These are phyloP conservation scores for Hypoxylon lienhwacheense DNA, from an alignment of 495 filamentous ascomycete genomes.

Conservation along the genomic window DNA sequence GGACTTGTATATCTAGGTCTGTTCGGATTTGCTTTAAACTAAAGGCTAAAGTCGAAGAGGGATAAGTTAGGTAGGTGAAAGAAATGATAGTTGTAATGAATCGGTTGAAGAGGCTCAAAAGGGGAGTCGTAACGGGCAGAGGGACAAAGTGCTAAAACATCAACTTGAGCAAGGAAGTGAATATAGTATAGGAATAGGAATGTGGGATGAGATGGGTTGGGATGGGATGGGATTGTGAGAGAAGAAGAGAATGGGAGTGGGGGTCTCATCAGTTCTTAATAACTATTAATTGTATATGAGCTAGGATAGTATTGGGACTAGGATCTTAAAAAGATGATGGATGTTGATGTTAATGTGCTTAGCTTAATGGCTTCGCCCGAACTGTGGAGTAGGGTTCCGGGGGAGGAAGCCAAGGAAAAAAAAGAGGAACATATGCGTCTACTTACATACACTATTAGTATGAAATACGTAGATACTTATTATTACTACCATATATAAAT, in stretches of 20 bases:
- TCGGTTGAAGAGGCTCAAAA: constrained; percentile 34
- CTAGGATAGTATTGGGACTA: neutral
- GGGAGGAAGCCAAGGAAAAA: constrained; percentile 26
- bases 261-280: constrained; percentile 17
- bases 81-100: constrained; percentile 10
- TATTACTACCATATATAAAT: no score
- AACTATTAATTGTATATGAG: constrained; percentile 1
- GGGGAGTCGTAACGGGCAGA: constrained; percentile 18
- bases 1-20: constrained; percentile 13
- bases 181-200: constrained; percentile 24
- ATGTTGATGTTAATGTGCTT: no score
- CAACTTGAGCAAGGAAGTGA: constrained; percentile 19
- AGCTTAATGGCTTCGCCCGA: constrained; percentile 22
- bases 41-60: constrained; percentile 28
- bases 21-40: constrained; percentile 13
- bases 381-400: constrained; percentile 29
- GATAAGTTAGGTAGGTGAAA: constrained; percentile 12
- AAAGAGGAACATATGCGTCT: constrained; percentile 29
- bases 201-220: constrained; percentile 23
- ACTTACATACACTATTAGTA: no score
- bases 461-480: constrained; percentile 27
- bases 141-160: constrained; percentile 28
- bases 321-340: constrained; percentile 5
- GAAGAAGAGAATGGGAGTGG: constrained; percentile 15
- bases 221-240: constrained; percentile 5